Evolutionary conservation across 257 asterid genomes (phyloP).

Genomic region (Eustoma russellianum): DNA sequence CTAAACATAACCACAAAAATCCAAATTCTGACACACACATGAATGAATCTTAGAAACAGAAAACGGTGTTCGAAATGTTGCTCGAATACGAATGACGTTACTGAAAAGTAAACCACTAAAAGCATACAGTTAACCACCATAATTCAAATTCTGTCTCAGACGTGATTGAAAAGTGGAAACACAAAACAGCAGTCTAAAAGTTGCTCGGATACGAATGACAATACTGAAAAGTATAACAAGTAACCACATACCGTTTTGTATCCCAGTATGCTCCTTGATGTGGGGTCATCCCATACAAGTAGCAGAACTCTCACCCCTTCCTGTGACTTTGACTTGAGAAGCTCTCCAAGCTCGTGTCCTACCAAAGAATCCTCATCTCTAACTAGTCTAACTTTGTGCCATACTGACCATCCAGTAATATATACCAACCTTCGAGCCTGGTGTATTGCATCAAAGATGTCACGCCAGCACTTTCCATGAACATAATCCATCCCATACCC

Average conservation of each 20-base stretch:
- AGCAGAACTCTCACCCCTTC: conserved; percentile 99
- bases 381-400: conserved; percentile 88
- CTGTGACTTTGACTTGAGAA: conserved; percentile 82
- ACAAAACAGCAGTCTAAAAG: background rate
- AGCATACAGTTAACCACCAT: background rate
- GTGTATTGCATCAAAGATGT: conserved; percentile 77
- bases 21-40: no score
- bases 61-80: no score
- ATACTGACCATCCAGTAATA: conserved; percentile 96
- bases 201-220: conserved; percentile 9
- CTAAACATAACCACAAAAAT: no score
- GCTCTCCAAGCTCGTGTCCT: conserved; percentile 70
- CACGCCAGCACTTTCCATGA: conserved; percentile 93
- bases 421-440: conserved; percentile 78
- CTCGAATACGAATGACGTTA: no score
- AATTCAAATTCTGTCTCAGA: background rate
- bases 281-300: conserved; percentile 96
- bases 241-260: conserved; percentile 64
- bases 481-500: conserved; percentile 61
- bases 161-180: background rate
- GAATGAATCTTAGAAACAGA: no score
- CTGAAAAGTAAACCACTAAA: background rate
- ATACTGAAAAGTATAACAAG: background rate
- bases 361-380: conserved; percentile 62
- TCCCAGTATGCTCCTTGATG: conserved; percentile 89